These are phyloP conservation scores for Dalbergia cultrata DNA, from an alignment of 306 rosid species.

Conservation along the genomic window DNA sequence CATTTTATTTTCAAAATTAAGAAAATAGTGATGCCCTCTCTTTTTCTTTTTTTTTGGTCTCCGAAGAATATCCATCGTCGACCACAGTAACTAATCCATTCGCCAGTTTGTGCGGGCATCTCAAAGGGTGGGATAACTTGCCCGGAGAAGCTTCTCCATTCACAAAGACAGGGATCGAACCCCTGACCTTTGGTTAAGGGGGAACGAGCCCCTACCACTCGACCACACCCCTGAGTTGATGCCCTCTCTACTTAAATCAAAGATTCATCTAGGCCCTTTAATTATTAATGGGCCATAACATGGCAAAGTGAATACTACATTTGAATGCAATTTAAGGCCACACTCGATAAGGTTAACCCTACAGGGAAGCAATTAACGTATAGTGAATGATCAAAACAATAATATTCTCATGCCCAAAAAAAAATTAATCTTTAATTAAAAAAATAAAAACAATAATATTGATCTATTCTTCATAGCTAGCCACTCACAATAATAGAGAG, in stretches of 20 bases:
- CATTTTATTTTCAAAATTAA: no score
- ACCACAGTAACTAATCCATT: no score
- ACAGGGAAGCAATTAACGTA: slow-evolving; percentile 13
- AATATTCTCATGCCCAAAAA: background rate
- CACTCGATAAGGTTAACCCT: background rate
- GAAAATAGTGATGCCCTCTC: background rate
- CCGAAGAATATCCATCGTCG: no score
- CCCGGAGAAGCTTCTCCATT: no score
- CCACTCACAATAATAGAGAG: slow-evolving; percentile 1
- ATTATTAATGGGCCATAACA: background rate
- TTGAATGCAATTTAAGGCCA: slow-evolving; percentile 35
- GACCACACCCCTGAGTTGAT: no score
- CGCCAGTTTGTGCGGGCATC: no score
- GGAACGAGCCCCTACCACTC: no score
- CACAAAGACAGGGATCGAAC: no score
- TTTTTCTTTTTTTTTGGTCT: no score
- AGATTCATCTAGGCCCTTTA: slow-evolving; percentile 30
- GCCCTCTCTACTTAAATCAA: slow-evolving; percentile 22
- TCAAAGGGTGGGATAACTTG: no score
- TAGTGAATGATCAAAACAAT: background rate
- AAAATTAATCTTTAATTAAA: no score
- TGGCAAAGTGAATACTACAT: background rate
- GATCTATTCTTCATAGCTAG: background rate
- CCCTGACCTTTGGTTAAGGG: no score
- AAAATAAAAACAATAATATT: background rate